A percentile compares a stretch with the other conserved stretches of the same genome.
Conservation (phyloP, 768 basidiomycete species). For the Lactarius hengduanensis region DNA sequence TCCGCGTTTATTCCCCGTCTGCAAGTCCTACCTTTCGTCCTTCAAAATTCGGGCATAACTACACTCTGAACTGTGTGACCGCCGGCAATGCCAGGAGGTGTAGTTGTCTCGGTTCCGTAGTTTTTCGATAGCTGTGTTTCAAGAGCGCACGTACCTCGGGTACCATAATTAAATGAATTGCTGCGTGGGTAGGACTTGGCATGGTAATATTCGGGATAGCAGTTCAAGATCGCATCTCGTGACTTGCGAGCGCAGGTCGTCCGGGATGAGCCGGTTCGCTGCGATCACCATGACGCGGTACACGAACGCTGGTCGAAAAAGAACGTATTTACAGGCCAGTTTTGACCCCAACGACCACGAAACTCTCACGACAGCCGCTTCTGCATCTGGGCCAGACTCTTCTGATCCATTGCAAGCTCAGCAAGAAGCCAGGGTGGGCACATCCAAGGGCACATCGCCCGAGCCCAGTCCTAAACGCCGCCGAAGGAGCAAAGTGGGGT, state of each 20-base stretch:
- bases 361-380: conserved; percentile 20
- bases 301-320: conserved; percentile 72
- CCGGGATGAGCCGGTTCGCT: neutral
- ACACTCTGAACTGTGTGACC: neutral
- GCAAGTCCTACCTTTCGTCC: neutral
- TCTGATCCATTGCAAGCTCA: conserved; percentile 13
- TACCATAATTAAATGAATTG: neutral
- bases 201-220: too few relatives aligned
- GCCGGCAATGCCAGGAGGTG: neutral
- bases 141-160: neutral
- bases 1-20: too few relatives aligned
- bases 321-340: conserved; percentile 67
- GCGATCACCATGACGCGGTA: conserved; percentile 59
- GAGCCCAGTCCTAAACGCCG: conserved; percentile 63
- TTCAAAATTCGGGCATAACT: neutral
- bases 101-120: neutral
- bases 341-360: conserved; percentile 38
- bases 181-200: neutral
- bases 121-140: neutral
- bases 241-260: neutral
- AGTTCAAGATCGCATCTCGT: neutral
- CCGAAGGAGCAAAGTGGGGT: conserved; percentile 46
- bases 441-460: too few relatives aligned
- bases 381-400: conserved; percentile 11
- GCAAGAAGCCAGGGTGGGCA: conserved; percentile 16